Conservation (phyloP, 331 rosid species). For the Acacia pycnantha region DNA sequence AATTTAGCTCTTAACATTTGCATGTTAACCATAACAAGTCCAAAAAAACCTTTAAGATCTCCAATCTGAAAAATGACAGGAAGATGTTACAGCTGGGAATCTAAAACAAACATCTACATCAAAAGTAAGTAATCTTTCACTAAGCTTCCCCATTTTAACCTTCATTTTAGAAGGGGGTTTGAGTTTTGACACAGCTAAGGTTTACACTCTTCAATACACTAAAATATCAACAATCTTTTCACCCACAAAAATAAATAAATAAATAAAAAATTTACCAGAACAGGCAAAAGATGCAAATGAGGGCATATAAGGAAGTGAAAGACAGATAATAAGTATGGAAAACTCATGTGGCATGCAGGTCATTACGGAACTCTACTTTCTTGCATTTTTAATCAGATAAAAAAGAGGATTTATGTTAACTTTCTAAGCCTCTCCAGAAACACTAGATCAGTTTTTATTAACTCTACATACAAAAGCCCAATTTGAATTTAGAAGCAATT, state of each 20-base stretch:
- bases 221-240: background rate
- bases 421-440: background rate
- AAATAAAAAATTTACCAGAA: background rate
- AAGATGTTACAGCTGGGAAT: slow-evolving; percentile 16
- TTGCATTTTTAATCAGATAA: background rate
- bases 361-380: background rate
- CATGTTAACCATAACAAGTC: slow-evolving; percentile 75
- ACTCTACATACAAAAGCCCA: background rate
- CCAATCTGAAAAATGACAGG: slow-evolving; percentile 66
- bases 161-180: background rate
- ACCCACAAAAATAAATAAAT: background rate
- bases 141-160: slow-evolving; percentile 19
- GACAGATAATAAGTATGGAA: background rate
- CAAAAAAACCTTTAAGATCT: slow-evolving; percentile 83
- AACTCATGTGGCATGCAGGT: background rate
- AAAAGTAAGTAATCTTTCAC: slow-evolving; percentile 7
- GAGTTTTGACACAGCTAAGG: background rate
- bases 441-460: background rate
- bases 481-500: background rate
- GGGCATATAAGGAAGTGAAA: too few relatives aligned
- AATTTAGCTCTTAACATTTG: slow-evolving; percentile 77
- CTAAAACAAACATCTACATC: slow-evolving; percentile 22
- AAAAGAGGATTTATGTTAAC: background rate
- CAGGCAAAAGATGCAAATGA: background rate
- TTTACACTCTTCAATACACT: background rate